These are phyloP conservation scores for Paraphaeosphaeria sporulosa DNA, from an alignment of 2,329 filamentous ascomycete genomes.

Conservation along the genomic window DNA sequence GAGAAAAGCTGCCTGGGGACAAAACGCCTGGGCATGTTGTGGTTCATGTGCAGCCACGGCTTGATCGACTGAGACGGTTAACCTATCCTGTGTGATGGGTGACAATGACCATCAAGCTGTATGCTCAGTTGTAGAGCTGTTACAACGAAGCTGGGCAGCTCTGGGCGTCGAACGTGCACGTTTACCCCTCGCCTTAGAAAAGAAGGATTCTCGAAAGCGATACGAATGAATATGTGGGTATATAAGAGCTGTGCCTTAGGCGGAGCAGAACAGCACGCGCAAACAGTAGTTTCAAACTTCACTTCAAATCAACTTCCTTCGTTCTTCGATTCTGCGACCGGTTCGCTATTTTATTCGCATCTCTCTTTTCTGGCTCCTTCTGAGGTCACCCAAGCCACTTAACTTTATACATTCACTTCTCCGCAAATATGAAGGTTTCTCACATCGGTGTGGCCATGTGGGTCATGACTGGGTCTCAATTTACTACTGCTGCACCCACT, in stretches of 20 bases:
- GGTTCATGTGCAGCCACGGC: not conserved
- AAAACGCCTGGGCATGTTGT: constrained; percentile 1
- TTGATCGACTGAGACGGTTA: not conserved
- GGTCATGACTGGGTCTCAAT: constrained; percentile 7
- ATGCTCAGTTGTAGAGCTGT: not conserved
- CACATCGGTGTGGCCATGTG: constrained; percentile 2
- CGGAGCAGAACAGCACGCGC: not conserved
- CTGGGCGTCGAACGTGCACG: not conserved
- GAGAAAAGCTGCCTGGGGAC: not conserved
- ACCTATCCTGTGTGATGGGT: not conserved
- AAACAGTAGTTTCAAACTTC: not conserved
- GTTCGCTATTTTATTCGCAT: constrained; percentile 3
- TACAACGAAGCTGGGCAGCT: not conserved
- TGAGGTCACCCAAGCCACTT: too few species aligned
- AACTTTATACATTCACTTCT: not conserved
- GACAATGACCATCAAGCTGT: not conserved
- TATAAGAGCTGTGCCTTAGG: not conserved
- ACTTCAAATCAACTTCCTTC: not conserved
- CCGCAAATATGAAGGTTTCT: not conserved
- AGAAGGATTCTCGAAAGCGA: not conserved
- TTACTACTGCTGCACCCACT: not conserved
- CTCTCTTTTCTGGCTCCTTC: too few species aligned
- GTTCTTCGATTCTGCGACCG: not conserved
- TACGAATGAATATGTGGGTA: not conserved
- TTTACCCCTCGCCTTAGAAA: not conserved